Evolutionary conservation across 2,329 filamentous ascomycete genomes (phyloP).

Genomic region (Coleophoma cylindrospora): DNA sequence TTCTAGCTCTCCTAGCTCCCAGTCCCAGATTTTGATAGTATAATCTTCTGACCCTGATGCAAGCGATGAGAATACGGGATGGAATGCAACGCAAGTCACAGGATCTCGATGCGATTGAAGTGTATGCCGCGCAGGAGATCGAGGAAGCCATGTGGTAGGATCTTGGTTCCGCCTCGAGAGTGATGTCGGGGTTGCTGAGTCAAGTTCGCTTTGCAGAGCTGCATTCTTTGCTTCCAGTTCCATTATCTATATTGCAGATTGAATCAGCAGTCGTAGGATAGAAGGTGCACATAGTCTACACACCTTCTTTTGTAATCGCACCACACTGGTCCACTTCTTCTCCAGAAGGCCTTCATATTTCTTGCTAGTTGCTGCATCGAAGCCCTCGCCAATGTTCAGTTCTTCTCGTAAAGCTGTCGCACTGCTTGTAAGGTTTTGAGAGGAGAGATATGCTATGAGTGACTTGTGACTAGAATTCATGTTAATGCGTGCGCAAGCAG

Average conservation of each 20-base stretch:
- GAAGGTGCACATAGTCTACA: constrained; percentile 5
- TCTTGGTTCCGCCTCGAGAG: constrained; percentile 78
- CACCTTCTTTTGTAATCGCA: constrained; percentile 93
- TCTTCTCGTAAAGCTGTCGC: constrained; percentile 73
- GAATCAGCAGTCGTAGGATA: background rate
- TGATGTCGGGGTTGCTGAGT: constrained; percentile 72
- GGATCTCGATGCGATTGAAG: constrained; percentile 77
- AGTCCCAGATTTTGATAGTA: constrained; percentile 97
- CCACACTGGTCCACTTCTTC: constrained; percentile 98
- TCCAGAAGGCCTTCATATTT: constrained; percentile 93
- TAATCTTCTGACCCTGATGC: constrained; percentile 89
- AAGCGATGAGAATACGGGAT: constrained; percentile 84
- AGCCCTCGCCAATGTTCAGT: constrained; percentile 61
- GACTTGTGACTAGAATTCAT: constrained; percentile 70
- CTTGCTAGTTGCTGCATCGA: constrained; percentile 78
- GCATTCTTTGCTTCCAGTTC: constrained; percentile 77
- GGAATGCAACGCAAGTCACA: constrained; percentile 86
- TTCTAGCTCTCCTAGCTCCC: constrained; percentile 88
- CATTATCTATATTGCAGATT: constrained; percentile 62
- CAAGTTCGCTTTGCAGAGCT: constrained; percentile 74
- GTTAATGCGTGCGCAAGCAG: constrained; percentile 12
- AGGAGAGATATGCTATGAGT: constrained; percentile 81
- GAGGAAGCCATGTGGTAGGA: constrained; percentile 81
- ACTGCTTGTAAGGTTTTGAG: constrained; percentile 65
- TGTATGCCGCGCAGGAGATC: constrained; percentile 72